Base-by-base conservation (phyloP, 1,284 basidiomycete species). In the Ustilago trichophora region DNA sequence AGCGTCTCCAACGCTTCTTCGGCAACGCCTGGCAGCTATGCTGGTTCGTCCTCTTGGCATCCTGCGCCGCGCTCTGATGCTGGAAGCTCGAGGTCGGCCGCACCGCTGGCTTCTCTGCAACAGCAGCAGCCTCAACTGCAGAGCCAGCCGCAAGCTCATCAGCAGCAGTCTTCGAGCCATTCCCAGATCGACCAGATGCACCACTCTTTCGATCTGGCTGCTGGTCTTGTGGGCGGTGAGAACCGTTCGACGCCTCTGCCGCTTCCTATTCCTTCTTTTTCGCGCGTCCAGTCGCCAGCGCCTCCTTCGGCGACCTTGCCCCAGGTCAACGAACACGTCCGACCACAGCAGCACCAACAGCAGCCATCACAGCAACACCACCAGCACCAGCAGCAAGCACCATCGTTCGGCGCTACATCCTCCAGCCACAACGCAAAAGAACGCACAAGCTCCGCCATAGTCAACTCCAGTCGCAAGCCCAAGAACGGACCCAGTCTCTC, bases 241-340 rank as follows among this genome's bases (percentile, higher is more conserved):
- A 21, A 26, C 16, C 24, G 50, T 4, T 34, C 50, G 16, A 44
- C 49, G 16, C 56, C 50, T 9, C 29, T 47, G 15, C 65, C 56
- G 16, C 46, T 63, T 8, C 59, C 65, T 0, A 52, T 64, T 16
- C 65, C 56, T 15, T 60, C 65, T 6, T 63, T 63, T 41, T 67
- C 66, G 22, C 52, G 64, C 6, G 50, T 58, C 6, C 41, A 48
- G 6, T 67, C 59, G 27, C 64, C 66, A 9, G 49, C 47, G n/a
- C 44, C 53, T 0, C n/a, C 34, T 3, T 35, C 44, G 9, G 46
- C 36, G 18, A 3, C 42, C 2, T 33, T 54, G 35, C 49, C 54
- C 10, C 54, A 46, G 21, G 24, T 19, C 10, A 36, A 40, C 29
- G 49, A 44, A 19, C 40, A 27, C 16, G 11, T 15, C 13, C 44